These are phyloP conservation scores for Backusella psychrophila DNA, from an alignment of 192 early-diverging fungal genomes.

Conservation along the genomic window DNA sequence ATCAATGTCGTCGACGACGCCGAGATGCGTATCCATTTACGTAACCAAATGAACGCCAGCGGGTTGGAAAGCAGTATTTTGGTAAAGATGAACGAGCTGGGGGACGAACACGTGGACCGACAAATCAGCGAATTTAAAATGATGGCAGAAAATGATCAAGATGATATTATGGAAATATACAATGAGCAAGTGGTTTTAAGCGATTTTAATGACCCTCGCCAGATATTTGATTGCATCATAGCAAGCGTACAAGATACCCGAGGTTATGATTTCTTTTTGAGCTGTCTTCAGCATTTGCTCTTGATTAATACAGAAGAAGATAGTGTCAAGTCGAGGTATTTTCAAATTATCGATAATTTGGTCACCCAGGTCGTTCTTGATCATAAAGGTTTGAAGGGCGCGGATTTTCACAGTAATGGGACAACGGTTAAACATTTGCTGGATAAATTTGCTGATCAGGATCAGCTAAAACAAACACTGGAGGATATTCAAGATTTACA, in stretches of 20 bases:
- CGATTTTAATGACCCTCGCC: conserved; percentile 71
- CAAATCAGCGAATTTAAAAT: conserved; percentile 27
- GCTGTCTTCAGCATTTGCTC: conserved; percentile 70
- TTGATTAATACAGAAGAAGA: conserved; percentile 65
- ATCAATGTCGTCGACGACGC: conserved; percentile 73
- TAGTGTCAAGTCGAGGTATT: conserved; percentile 62
- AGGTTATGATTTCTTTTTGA: conserved; percentile 72
- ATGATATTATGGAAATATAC: conserved; percentile 60
- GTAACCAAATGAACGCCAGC: conserved; percentile 68
- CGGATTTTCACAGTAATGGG: background rate
- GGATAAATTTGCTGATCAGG: conserved; percentile 77
- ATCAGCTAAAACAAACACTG: conserved; percentile 66
- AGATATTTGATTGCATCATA: conserved; percentile 71
- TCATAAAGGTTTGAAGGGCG: conserved; percentile 52
- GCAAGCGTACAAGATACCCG: conserved; percentile 66
- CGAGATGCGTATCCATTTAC: conserved; percentile 67
- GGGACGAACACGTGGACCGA: conserved; percentile 41
- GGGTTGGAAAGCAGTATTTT: conserved; percentile 62
- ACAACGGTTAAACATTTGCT: conserved; percentile 68
- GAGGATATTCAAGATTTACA: conserved; percentile 64
- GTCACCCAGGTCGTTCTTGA: conserved; percentile 79
- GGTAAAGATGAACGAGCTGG: conserved; percentile 49
- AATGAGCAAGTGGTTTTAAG: conserved; percentile 60
- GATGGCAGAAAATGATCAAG: conserved; percentile 42
- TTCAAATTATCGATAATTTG: conserved; percentile 76